Conservation (phyloP, 2,329 filamentous ascomycete species). For the Fusarium nurragi region DNA sequence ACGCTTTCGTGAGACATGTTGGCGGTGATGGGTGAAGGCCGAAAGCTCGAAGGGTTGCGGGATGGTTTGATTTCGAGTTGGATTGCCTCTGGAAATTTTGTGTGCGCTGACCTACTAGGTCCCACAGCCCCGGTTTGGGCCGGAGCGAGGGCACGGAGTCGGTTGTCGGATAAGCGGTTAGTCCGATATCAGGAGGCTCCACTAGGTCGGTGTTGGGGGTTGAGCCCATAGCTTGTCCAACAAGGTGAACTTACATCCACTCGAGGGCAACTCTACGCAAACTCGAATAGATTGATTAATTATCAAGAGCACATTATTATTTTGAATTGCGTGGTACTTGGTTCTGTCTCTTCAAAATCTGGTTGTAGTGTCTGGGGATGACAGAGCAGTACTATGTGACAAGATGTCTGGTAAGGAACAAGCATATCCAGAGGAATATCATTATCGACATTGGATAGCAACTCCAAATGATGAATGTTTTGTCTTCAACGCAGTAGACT, state of each 20-base stretch:
- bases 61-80: slow-evolving; percentile 48
- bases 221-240: neutral
- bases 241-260: slow-evolving; percentile 18
- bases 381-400: neutral
- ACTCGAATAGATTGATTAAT: neutral
- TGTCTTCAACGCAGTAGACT: too few relatives aligned
- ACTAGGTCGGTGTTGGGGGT: neutral
- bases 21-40: slow-evolving; percentile 51
- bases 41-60: slow-evolving; percentile 45
- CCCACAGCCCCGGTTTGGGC: slow-evolving; percentile 50
- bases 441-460: neutral
- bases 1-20: slow-evolving; percentile 86
- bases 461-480: neutral
- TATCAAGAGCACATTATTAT: neutral
- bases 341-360: too few relatives aligned
- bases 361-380: neutral
- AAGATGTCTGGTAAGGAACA: neutral
- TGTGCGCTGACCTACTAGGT: slow-evolving; percentile 49
- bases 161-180: neutral
- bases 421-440: too few relatives aligned
- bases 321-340: too few relatives aligned
- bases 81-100: slow-evolving; percentile 52
- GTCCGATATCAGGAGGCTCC: neutral
- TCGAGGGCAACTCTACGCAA: neutral
- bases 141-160: slow-evolving; percentile 15